Percentiles rank a stretch among this genome's conserved stretches.
Evolutionary conservation across 352 stramenopile genomes (phyloP).

Genomic region (Phytophthora vignae): DNA sequence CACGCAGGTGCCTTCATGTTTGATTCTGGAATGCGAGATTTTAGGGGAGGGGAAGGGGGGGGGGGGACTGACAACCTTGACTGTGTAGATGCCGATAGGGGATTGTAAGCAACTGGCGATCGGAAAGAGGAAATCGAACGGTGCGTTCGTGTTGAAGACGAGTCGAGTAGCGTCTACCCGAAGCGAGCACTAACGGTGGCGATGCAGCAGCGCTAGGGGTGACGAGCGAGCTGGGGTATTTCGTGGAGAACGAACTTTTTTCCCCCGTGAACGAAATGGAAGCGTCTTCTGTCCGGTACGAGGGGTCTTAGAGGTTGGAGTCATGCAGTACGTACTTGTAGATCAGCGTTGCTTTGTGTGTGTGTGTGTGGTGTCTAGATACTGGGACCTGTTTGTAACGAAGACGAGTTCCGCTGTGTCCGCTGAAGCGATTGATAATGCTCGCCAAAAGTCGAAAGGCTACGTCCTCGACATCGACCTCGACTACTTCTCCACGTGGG

Average conservation of each 20-base stretch:
- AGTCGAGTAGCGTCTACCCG: too few species aligned
- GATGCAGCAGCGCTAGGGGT: conserved; percentile 52
- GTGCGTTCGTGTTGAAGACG: conserved; percentile 26
- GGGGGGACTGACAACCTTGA: background rate
- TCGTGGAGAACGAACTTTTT: conserved; percentile 77
- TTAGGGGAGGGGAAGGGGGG: too few species aligned
- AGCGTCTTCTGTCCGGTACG: conserved; percentile 35
- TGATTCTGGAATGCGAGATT: too few species aligned
- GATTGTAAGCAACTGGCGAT: conserved; percentile 43
- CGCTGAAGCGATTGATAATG: conserved; percentile 24
- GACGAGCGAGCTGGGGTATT: conserved; percentile 64
- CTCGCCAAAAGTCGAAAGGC: conserved; percentile 35
- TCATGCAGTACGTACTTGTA: background rate
- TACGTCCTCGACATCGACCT: conserved; percentile 89
- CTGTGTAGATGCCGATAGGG: conserved; percentile 47
- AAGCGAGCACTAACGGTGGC: background rate
- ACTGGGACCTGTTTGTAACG: conserved; percentile 55
- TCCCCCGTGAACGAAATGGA: conserved; percentile 47
- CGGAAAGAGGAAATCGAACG: conserved; percentile 45
- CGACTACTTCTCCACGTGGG: conserved; percentile 92
- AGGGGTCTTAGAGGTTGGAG: background rate
- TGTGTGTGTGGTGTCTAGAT: background rate
- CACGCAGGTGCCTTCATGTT: conserved; percentile 49
- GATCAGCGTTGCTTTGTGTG: background rate
- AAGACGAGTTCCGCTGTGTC: conserved; percentile 28